Evolutionary conservation across 306 rosid species (phyloP), one percentile per base, ranked within the genome.

Genomic region (Dryas drummondii): DNA sequence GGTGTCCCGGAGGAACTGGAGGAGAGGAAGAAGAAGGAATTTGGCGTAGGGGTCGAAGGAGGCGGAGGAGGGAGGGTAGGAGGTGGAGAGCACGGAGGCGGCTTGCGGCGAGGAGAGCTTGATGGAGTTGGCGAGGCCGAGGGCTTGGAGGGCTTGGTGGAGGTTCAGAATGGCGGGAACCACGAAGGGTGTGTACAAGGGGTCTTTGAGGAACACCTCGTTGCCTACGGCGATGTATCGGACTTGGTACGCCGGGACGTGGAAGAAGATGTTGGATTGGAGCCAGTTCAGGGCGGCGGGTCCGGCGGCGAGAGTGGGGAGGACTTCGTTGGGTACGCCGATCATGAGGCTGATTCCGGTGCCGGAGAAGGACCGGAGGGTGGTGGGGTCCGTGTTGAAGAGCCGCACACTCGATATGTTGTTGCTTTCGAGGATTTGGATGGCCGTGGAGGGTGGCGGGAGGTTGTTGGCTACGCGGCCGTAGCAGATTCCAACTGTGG

Each of bases 251-350:
- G 82, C 14, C 0, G 77, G 69, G 27, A 78, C 5, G 60, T 47
- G 27, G 45, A 47, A 44, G 14, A 78, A 74, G 48, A 82, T 9
- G 72, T 62, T 44, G n/a, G 76, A 73, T 49, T 70, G 77, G 74
- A 82, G 83, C 86, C 83, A 82, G 12, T 65, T 27, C 3, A 70
- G 46, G 45, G 86, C 7, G 12, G 16, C 22, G 16, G 55, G 3
- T 59, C 57, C 5, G n/a, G 79, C 46, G 70, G 82, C 22, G 6
- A 82, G 80, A 10, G 32, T 19, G 74, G 82, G 83, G 66, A 82
- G 83, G 86, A 82, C 58, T 42, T 78, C 80, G 37, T 82, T 78
- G n/a, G 86, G 74, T 42, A 70, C 83, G 3, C 86, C 80, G 40
- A 78, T 65, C 48, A 41, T 64, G 66, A 78, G 71, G 37, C 9